Percentiles rank a stretch among this genome's conserved stretches.
Conservation (phyloP, 176 grass and related monocot species). For the Oryza longistaminata region DNA sequence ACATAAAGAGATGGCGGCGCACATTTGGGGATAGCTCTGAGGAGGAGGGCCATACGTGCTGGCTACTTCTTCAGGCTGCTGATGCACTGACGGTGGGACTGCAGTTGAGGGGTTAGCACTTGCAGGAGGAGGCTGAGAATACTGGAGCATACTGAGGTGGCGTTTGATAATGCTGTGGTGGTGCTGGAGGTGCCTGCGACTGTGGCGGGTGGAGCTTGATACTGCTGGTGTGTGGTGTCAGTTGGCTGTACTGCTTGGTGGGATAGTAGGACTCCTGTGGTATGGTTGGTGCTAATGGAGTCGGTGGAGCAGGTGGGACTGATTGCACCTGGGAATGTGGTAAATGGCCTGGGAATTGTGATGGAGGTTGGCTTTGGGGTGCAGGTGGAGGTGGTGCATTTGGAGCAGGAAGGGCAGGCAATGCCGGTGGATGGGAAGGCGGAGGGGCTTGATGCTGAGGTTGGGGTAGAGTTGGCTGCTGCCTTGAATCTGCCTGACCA, state of each 20-base stretch:
- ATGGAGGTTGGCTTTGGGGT: conserved; percentile 46
- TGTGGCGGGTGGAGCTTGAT: conserved; percentile 48
- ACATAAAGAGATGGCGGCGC: conserved; percentile 50
- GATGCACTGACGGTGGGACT: conserved; percentile 40
- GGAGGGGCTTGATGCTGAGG: conserved; percentile 42
- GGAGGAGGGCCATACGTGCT: conserved; percentile 44
- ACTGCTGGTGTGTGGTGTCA: conserved; percentile 59
- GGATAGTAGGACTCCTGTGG: conserved; percentile 54
- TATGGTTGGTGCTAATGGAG: conserved; percentile 39
- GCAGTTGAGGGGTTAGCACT: conserved; percentile 50
- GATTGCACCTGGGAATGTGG: conserved; percentile 50
- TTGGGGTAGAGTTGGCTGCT: conserved; percentile 42
- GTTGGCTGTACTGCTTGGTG: conserved; percentile 34
- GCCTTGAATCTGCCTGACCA: conserved; percentile 35
- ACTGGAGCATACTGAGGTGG: conserved; percentile 55
- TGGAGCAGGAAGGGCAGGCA: conserved; percentile 54
- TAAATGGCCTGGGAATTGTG: conserved; percentile 49
- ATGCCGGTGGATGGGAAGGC: conserved; percentile 33
- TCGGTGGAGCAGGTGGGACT: conserved; percentile 10
- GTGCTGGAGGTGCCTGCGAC: conserved; percentile 31
- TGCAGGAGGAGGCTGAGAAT: conserved; percentile 46
- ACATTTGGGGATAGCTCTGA: conserved; percentile 65
- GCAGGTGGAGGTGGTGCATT: conserved; percentile 54
- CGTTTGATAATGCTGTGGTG: conserved; percentile 40
- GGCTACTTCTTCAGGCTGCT: conserved; percentile 54